Evolutionary conservation across 2,329 filamentous ascomycete genomes (phyloP), one percentile per base, ranked within the genome.

Genomic region (Aureobasidium namibiae): DNA sequence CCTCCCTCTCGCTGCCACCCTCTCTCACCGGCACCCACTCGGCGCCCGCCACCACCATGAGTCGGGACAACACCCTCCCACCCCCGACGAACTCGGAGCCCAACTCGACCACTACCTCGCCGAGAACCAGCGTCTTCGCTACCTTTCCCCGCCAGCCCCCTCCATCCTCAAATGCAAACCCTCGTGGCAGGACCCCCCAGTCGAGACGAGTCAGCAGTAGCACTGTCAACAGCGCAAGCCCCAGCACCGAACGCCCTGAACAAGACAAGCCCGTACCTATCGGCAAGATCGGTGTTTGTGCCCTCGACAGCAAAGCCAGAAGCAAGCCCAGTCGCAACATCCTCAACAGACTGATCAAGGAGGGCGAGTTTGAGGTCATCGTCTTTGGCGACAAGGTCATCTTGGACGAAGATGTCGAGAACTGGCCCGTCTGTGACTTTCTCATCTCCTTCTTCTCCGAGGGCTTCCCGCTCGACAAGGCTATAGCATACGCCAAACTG

Each of bases 341-440:
- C 65, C 77, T 99, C 61, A 97, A 95, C 69, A 85, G 92, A 53
- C 80, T 99, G 21, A 92, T 96, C 64, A 92, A 94, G 65, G 92
- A 95, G 65, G 84, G 87, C 52, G 92, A 97, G 67, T 97, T 99
- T 68, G 92, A 99, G 68, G 92, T 97, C 24, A 87, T 95, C 62
- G 92, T 99, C 13, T 99, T 99, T 76, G 95, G 94, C 49, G 94
- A 99, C 77, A 99, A 99, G 75, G 92, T 96, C 44, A 99, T 99
- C 65, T 80, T 99, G 36, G 94, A 99, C 69, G 94, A 99, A 82
- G 89, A 89, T 63, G 88, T 96, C 59, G 91, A 95, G 74, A 95
- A 96, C 70, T 96, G 92, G 92, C 92, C 92, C 18, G 85, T 95
- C 58, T 95, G 90, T 73, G 94, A 99, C 75, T 99, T 95, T 68